phyloP scores from a whole-genome alignment of 768 basidiomycete genomes.

The Russula griseocarnosa region DNA sequence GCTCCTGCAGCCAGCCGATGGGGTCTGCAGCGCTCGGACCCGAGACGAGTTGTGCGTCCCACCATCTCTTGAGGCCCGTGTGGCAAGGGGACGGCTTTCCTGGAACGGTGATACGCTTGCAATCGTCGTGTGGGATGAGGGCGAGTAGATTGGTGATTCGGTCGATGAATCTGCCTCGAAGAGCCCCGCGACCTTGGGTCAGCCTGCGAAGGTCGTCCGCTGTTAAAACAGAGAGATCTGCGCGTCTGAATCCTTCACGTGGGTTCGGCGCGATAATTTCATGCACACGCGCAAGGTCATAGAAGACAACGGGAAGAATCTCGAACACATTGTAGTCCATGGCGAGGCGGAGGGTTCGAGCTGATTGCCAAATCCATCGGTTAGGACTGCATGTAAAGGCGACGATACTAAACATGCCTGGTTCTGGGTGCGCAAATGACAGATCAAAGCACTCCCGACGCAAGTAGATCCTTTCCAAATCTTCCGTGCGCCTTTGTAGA shows the following conservation, averaged over 20 bases:
- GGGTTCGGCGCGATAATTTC: constrained; percentile 20
- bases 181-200: constrained; percentile 19
- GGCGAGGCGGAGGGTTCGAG: constrained; percentile 23
- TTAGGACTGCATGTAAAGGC: background rate
- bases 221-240: constrained; percentile 22
- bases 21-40: constrained; percentile 22
- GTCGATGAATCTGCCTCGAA: constrained; percentile 22
- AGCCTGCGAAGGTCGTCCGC: constrained; percentile 26
- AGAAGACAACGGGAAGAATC: constrained; percentile 26
- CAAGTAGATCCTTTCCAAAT: constrained; percentile 21
- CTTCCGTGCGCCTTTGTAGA: constrained; percentile 24
- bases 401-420: constrained; percentile 13
- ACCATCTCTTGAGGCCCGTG: constrained; percentile 21
- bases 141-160: constrained; percentile 61
- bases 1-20: constrained; percentile 19
- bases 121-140: constrained; percentile 84
- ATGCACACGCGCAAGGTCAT: constrained; percentile 23
- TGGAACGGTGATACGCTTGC: constrained; percentile 76
- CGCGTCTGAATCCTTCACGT: constrained; percentile 17
- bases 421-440: constrained; percentile 25
- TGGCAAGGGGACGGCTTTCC: constrained; percentile 16
- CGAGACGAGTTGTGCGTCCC: constrained; percentile 18
- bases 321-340: constrained; percentile 22
- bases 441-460: constrained; percentile 20
- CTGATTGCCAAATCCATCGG: background rate